phyloP scores from a whole-genome alignment of 345 rosid genomes.

The Isatis tinctoria region DNA sequence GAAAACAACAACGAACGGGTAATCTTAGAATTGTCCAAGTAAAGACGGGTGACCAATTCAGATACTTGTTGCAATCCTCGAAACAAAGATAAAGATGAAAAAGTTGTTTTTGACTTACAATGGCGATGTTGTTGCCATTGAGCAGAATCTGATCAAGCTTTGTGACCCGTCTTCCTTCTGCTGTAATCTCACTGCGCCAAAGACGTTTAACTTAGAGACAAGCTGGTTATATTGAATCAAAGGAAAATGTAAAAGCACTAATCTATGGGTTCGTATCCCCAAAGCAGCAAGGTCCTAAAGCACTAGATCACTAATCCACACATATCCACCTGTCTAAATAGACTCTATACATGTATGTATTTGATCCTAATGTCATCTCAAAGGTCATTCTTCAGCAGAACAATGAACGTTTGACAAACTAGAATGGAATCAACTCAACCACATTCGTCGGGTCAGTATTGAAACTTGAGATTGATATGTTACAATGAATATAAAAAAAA shows the following conservation, averaged over 20 bases:
- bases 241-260: not conserved
- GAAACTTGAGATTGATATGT: no score
- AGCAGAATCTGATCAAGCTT: conserved; percentile 96
- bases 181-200: conserved; percentile 71
- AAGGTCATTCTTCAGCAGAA: not conserved
- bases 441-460: no score
- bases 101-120: conserved; percentile 44
- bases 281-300: not conserved
- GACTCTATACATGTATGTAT: not conserved
- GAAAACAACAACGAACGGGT: no score
- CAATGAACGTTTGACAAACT: not conserved
- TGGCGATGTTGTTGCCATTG: conserved; percentile 93
- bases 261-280: not conserved
- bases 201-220: not conserved
- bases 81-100: not conserved
- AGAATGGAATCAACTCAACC: no score
- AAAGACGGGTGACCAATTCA: not conserved
- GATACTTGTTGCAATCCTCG: not conserved
- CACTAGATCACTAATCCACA: not conserved
- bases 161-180: conserved; percentile 86
- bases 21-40: not conserved
- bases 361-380: not conserved
- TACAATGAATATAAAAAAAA: no score
- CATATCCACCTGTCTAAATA: not conserved
- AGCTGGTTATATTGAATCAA: not conserved